phyloP scores from a whole-genome alignment of 1,284 basidiomycete genomes.

The Inonotus hispidus region DNA sequence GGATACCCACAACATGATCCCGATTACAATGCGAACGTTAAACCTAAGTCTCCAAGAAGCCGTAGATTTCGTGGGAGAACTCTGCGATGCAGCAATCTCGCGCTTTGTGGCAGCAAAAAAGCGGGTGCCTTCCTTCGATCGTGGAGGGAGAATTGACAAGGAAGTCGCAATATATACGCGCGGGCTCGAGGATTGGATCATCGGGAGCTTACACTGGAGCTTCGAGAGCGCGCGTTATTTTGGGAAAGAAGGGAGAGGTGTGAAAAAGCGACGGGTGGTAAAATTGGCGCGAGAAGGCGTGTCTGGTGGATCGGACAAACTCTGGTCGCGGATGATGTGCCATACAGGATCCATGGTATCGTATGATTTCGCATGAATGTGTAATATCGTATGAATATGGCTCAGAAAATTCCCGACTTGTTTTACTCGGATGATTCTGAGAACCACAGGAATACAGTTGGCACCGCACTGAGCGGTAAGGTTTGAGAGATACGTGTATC shows the following conservation, averaged over 20 bases:
- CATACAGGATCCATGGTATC: background rate
- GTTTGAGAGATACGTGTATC: too few species aligned
- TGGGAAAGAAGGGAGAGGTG: slow-evolving; percentile 29
- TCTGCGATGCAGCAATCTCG: slow-evolving; percentile 26
- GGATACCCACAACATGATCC: slow-evolving; percentile 29
- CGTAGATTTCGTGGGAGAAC: slow-evolving; percentile 27
- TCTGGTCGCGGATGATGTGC: slow-evolving; percentile 7
- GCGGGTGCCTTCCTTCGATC: slow-evolving; percentile 28
- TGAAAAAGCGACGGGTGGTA: slow-evolving; percentile 33
- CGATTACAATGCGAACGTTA: slow-evolving; percentile 26
- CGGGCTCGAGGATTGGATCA: slow-evolving; percentile 31
- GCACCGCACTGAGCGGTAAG: too few species aligned
- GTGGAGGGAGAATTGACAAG: slow-evolving; percentile 24
- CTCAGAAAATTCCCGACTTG: background rate
- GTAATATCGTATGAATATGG: too few species aligned
- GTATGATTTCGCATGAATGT: background rate
- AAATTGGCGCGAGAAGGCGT: slow-evolving; percentile 18
- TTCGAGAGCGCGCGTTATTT: slow-evolving; percentile 37
- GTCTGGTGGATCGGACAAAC: background rate
- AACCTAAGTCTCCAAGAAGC: slow-evolving; percentile 27
- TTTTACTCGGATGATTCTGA: too few species aligned
- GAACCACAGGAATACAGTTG: too few species aligned
- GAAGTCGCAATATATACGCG: slow-evolving; percentile 27
- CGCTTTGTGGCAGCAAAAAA: slow-evolving; percentile 24
- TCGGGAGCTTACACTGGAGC: slow-evolving; percentile 31